Evolutionary conservation across 1,284 basidiomycete species (phyloP).

Genomic region (Schizophyllum amplum): DNA sequence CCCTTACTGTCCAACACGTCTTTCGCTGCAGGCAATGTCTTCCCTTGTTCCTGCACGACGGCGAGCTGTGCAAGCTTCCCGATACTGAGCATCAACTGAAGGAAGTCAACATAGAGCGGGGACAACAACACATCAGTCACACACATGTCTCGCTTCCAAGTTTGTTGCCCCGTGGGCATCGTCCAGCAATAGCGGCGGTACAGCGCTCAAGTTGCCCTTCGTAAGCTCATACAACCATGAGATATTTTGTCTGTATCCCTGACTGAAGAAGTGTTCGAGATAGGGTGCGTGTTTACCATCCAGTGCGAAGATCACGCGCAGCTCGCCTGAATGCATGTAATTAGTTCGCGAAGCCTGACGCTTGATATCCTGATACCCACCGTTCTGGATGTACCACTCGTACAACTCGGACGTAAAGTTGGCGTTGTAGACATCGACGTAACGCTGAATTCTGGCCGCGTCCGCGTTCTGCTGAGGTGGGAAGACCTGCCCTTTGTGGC

Average conservation of each 20-base stretch:
- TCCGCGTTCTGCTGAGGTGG: slow-evolving; percentile 59
- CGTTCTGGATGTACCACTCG: slow-evolving; percentile 78
- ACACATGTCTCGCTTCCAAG: slow-evolving; percentile 69
- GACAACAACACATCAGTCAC: too few relatives aligned
- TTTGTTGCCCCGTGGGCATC: slow-evolving; percentile 53
- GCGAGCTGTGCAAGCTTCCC: slow-evolving; percentile 84
- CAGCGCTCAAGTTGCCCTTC: slow-evolving; percentile 62
- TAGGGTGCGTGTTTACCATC: slow-evolving; percentile 52
- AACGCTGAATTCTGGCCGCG: slow-evolving; percentile 51
- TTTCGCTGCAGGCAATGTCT: slow-evolving; percentile 25
- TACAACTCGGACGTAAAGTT: slow-evolving; percentile 87
- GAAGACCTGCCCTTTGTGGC: slow-evolving; percentile 59
- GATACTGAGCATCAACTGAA: slow-evolving; percentile 87
- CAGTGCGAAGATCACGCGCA: slow-evolving; percentile 70
- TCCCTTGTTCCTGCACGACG: slow-evolving; percentile 45
- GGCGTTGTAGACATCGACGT: slow-evolving; percentile 76
- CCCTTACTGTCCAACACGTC: slow-evolving; percentile 1
- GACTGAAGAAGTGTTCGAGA: slow-evolving; percentile 70
- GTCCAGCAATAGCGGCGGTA: slow-evolving; percentile 48
- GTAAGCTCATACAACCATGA: slow-evolving; percentile 91
- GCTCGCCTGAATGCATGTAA: slow-evolving; percentile 43
- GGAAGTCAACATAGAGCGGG: too few relatives aligned
- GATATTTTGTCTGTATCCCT: slow-evolving; percentile 55
- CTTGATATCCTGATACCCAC: slow-evolving; percentile 25
- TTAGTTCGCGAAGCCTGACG: neutral